Percentiles rank a stretch among this genome's conserved stretches.
Conservation (phyloP, 2,329 filamentous ascomycete species). For the Cladorrhinum sp. region DNA sequence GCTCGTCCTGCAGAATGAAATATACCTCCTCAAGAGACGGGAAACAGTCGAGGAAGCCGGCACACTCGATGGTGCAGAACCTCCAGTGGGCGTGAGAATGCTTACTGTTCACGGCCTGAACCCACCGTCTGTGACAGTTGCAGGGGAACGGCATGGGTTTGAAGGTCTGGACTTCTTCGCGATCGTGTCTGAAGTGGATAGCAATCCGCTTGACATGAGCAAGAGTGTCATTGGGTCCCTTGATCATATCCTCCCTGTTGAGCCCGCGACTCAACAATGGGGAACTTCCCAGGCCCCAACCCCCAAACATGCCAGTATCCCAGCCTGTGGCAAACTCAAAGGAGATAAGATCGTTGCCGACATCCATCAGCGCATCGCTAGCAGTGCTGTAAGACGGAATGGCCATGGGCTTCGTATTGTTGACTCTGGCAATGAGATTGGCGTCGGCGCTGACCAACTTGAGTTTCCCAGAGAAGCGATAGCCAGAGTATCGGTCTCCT, state of each 20-base stretch:
- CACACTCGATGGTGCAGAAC: conserved; percentile 25
- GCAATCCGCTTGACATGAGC: not conserved
- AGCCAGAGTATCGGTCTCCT: conserved; percentile 12
- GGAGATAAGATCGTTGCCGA: conserved; percentile 22
- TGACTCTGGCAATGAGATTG: not conserved
- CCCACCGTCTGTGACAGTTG: not conserved
- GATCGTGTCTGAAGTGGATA: not conserved
- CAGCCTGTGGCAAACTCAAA: conserved; percentile 18
- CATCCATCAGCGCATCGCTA: conserved; percentile 5
- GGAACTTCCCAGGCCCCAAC: conserved; percentile 1
- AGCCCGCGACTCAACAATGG: not conserved
- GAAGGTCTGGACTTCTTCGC: not conserved
- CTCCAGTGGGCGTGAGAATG: not conserved
- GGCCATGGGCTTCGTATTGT: not conserved
- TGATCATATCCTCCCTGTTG: not conserved
- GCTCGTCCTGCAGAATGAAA: conserved; percentile 26
- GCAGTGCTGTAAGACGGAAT: conserved; percentile 2
- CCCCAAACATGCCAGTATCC: not conserved
- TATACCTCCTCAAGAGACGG: conserved; percentile 30
- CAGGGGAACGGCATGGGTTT: not conserved
- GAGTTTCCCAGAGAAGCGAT: not conserved
- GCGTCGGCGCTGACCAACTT: not conserved
- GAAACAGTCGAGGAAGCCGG: conserved; percentile 29
- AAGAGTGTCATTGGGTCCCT: not conserved
- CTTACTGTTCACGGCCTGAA: no score